Percentiles rank a stretch among this genome's conserved stretches.
phyloP scores from a whole-genome alignment of 1,139 yeast genomes.

The Yamadazyma siamensis region DNA sequence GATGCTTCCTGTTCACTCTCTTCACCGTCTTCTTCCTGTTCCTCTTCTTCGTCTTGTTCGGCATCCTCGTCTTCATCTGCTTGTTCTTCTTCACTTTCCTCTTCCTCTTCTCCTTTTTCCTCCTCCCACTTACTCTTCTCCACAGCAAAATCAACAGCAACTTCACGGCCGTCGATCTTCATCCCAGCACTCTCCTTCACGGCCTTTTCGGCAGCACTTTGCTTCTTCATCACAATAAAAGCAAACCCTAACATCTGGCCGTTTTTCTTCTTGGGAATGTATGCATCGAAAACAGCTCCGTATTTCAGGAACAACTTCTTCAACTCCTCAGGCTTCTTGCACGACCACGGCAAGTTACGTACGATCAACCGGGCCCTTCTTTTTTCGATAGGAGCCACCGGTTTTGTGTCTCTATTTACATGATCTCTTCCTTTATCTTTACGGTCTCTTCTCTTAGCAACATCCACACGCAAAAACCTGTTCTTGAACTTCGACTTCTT shows the following conservation, averaged over 20 bases:
- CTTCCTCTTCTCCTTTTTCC: conserved; percentile 27
- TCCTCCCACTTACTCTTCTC: conserved; percentile 80
- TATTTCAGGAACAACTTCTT: conserved; percentile 68
- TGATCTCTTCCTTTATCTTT: conserved; percentile 34
- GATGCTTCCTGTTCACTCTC: conserved; percentile 34
- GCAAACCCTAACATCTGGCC: conserved; percentile 96
- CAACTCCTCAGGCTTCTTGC: conserved; percentile 71
- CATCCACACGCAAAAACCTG: conserved; percentile 69
- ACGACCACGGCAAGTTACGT: conserved; percentile 95
- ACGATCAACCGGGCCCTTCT: conserved; percentile 82
- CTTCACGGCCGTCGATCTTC: conserved; percentile 85
- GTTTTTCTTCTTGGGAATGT: conserved; percentile 82
- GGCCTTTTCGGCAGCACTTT: conserved; percentile 76
- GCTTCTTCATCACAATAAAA: conserved; percentile 85
- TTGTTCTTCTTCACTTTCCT: conserved; percentile 22
- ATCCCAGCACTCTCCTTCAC: conserved; percentile 70
- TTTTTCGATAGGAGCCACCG: conserved; percentile 43
- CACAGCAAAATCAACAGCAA: conserved; percentile 91
- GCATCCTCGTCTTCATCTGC: conserved; percentile 21
- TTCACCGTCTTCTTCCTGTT: conserved; percentile 31
- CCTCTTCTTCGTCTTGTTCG: conserved; percentile 23
- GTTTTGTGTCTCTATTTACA: conserved; percentile 7
- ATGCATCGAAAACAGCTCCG: conserved; percentile 88
- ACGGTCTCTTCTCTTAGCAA: conserved; percentile 91
- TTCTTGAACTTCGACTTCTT: conserved; percentile 64